Percentiles rank a stretch among this genome's conserved stretches.
Evolutionary conservation across 1,284 basidiomycete species (phyloP).

Genomic region (Rhodotorula sp.): DNA sequence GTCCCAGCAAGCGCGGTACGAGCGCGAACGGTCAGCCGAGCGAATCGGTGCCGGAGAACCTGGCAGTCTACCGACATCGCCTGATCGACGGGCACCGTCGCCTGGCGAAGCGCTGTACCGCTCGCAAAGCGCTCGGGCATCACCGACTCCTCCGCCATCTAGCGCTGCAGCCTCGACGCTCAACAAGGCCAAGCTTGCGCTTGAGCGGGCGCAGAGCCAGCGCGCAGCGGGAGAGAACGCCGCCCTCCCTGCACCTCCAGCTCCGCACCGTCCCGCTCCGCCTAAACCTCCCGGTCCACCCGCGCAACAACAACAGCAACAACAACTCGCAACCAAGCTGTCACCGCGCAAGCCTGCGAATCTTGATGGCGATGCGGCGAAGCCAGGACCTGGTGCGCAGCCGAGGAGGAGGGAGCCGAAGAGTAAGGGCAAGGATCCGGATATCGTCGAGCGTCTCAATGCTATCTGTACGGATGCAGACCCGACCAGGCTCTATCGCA

Average conservation of each 20-base stretch:
- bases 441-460: slow-evolving; percentile 85
- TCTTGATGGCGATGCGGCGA: not conserved
- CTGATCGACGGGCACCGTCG: not conserved
- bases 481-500: slow-evolving; percentile 88
- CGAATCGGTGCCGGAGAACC: slow-evolving; percentile 29
- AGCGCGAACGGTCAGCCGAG: slow-evolving; percentile 1
- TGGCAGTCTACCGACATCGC: slow-evolving; percentile 14
- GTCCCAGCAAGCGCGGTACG: slow-evolving; percentile 14
- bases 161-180: slow-evolving; percentile 3
- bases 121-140: slow-evolving; percentile 32
- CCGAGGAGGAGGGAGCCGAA: slow-evolving; percentile 34
- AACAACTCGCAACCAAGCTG: slow-evolving; percentile 41
- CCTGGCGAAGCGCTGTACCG: slow-evolving; percentile 4
- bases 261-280: slow-evolving; percentile 25
- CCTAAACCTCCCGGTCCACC: slow-evolving; percentile 18
- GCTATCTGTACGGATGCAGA: slow-evolving; percentile 97
- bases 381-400: slow-evolving; percentile 20
- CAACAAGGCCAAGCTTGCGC: not conserved
- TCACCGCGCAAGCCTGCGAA: slow-evolving; percentile 49
- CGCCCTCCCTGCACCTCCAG: slow-evolving; percentile 37
- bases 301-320: not conserved
- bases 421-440: slow-evolving; percentile 55
- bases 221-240: slow-evolving; percentile 46
- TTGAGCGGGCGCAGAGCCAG: slow-evolving; percentile 51
- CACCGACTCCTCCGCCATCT: not conserved